phyloP scores from a whole-genome alignment of 495 filamentous ascomycete species.

The Aspergillus sclerotioniger region DNA sequence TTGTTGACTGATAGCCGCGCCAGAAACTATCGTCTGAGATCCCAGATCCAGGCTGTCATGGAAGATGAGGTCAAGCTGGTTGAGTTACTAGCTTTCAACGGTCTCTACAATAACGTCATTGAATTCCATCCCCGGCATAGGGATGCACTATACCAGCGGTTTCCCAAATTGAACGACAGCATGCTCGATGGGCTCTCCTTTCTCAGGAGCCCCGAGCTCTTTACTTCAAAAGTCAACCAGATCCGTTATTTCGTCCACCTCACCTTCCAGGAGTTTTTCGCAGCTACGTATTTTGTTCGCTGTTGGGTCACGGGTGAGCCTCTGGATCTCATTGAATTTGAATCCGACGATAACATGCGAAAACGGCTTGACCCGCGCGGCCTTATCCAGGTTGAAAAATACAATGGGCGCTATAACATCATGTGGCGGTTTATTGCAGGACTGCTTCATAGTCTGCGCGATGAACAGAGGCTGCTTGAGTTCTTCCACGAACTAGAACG shows the following conservation, averaged over 20 bases:
- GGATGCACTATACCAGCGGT: slow-evolving; percentile 17
- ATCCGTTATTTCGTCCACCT: slow-evolving; percentile 40
- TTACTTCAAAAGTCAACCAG: slow-evolving; percentile 3
- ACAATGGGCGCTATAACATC: slow-evolving; percentile 37
- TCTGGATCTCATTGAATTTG: slow-evolving; percentile 21
- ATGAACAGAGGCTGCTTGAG: background rate
- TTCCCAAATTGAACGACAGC: slow-evolving; percentile 12
- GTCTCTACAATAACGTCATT: slow-evolving; percentile 34
- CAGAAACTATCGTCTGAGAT: slow-evolving; percentile 5
- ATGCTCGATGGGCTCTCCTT: slow-evolving; percentile 31
- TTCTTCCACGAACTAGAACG: background rate
- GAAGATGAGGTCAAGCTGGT: slow-evolving; percentile 27
- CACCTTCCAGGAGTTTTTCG: slow-evolving; percentile 24
- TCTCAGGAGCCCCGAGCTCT: slow-evolving; percentile 27
- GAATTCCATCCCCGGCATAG: slow-evolving; percentile 30
- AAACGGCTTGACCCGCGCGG: background rate
- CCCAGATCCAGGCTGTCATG: slow-evolving; percentile 10
- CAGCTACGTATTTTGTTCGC: slow-evolving; percentile 37
- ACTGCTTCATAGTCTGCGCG: background rate
- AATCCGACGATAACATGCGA: background rate
- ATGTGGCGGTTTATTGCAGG: slow-evolving; percentile 30
- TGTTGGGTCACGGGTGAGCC: slow-evolving; percentile 26
- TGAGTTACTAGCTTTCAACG: slow-evolving; percentile 37
- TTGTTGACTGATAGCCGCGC: slow-evolving; percentile 1
- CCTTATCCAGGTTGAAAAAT: slow-evolving; percentile 38